Conservation (phyloP, 2,329 filamentous ascomycete genomes). For the Talaromyces pinophilus region DNA sequence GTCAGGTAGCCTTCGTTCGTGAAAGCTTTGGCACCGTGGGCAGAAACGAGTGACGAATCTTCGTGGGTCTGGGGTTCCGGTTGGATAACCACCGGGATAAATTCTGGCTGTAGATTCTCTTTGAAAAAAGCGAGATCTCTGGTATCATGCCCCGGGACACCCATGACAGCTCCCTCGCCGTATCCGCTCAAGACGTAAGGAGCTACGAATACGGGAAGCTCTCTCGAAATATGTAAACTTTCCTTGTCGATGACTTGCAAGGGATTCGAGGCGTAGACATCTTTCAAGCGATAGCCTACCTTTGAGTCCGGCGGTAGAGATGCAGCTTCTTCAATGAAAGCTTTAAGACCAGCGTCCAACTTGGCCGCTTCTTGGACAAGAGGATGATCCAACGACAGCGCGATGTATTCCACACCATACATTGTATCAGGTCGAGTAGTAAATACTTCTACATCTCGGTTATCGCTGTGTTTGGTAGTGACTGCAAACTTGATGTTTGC, state of each 20-base stretch:
- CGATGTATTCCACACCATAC: constrained; percentile 83
- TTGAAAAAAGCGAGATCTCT: constrained; percentile 81
- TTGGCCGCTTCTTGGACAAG: constrained; percentile 64
- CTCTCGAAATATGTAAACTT: constrained; percentile 38
- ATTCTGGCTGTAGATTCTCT: constrained; percentile 62
- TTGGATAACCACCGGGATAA: constrained; percentile 64
- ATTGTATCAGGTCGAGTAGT: constrained; percentile 84
- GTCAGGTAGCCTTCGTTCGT: constrained; percentile 69
- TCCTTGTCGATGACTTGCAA: constrained; percentile 58
- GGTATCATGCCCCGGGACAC: constrained; percentile 80
- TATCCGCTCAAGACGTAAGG: constrained; percentile 85
- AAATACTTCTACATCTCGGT: constrained; percentile 66
- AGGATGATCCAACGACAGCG: constrained; percentile 72
- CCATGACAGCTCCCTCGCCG: constrained; percentile 87
- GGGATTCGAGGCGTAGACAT: constrained; percentile 65
- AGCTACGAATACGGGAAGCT: constrained; percentile 75
- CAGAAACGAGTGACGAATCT: constrained; percentile 26
- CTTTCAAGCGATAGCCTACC: constrained; percentile 66
- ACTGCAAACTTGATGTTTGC: constrained; percentile 72
- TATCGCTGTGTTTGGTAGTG: constrained; percentile 36
- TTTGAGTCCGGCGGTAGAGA: constrained; percentile 60
- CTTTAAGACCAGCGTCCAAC: constrained; percentile 61
- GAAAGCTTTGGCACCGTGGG: constrained; percentile 57
- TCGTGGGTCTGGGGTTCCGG: constrained; percentile 30
- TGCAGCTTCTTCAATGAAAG: constrained; percentile 62